Conservation (phyloP, 2,329 filamentous ascomycete genomes). For the Diaporthe helianthi region DNA sequence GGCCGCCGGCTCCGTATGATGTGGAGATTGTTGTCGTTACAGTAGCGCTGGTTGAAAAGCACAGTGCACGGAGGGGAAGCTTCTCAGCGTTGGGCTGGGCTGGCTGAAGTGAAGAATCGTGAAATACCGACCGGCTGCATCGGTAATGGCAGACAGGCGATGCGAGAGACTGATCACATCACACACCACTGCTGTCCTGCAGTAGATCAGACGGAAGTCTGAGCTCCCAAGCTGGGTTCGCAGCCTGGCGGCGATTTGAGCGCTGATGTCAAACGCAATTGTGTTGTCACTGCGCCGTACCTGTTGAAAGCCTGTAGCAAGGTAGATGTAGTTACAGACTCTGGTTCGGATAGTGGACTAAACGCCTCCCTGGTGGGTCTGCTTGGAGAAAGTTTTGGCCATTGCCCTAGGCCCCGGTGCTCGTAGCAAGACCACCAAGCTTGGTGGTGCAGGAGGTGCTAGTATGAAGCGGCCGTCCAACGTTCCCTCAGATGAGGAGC, state of each 20-base stretch:
- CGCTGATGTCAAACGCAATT: not conserved
- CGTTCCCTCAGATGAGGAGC: not conserved
- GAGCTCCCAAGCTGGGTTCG: conserved; percentile 25
- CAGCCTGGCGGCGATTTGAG: conserved; percentile 26
- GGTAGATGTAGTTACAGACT: too few species aligned
- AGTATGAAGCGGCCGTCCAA: conserved; percentile 2
- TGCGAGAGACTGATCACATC: conserved; percentile 16
- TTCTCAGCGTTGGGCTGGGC: not conserved
- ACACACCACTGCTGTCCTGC: conserved; percentile 13
- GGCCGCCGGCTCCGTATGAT: conserved; percentile 27
- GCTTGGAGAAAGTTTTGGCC: not conserved
- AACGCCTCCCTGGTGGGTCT: conserved; percentile 1
- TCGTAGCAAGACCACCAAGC: not conserved
- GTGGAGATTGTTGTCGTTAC: conserved; percentile 26
- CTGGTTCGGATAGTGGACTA: not conserved
- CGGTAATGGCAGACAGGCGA: conserved; percentile 13
- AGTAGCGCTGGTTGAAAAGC: conserved; percentile 21
- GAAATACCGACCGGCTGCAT: conserved; percentile 19
- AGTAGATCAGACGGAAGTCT: conserved; percentile 23
- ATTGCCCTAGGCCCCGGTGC: not conserved
- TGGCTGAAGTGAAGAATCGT: not conserved
- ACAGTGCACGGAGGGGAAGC: conserved; percentile 14
- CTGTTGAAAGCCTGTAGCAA: not conserved
- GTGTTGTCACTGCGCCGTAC: not conserved
- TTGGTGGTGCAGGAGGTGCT: not conserved